These are phyloP conservation scores for Pseudoscleropodium purum DNA, from an alignment of 225 moss, liverwort and hornwort genomes.

Conservation along the genomic window DNA sequence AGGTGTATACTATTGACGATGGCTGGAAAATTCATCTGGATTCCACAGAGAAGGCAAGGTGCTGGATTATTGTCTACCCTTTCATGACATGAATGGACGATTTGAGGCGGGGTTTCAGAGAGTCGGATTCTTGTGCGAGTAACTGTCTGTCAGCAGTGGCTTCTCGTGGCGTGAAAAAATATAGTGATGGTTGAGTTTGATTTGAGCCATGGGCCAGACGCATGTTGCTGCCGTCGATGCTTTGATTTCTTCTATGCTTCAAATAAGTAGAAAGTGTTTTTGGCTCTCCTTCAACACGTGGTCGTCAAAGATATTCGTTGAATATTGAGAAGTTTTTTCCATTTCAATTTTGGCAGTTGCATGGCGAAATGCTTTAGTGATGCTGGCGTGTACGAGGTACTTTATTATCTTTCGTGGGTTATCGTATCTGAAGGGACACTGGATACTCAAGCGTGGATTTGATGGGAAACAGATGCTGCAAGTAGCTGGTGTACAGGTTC, in stretches of 20 bases:
- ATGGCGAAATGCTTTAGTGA: background rate
- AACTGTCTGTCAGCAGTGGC: background rate
- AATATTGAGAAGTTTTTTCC: background rate
- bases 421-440: background rate
- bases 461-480: slow-evolving; percentile 52
- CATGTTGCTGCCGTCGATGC: background rate
- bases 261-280: background rate
- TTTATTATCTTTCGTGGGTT: background rate
- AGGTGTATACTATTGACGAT: slow-evolving; percentile 19
- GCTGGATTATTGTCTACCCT: slow-evolving; percentile 6
- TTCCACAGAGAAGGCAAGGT: slow-evolving; percentile 52
- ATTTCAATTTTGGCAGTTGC: background rate
- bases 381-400: background rate
- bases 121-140: background rate
- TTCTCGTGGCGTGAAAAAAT: background rate
- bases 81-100: background rate
- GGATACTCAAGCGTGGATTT: background rate
- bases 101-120: background rate
- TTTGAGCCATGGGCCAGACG: background rate
- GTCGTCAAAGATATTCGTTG: background rate
- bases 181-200: background rate
- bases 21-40: slow-evolving; percentile 40
- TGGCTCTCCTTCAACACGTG: background rate
- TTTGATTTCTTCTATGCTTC: background rate
- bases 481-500: slow-evolving; percentile 73